Base-by-base conservation (phyloP, 2,329 filamentous ascomycete genomes). In the Samsoniella hepiali region DNA sequence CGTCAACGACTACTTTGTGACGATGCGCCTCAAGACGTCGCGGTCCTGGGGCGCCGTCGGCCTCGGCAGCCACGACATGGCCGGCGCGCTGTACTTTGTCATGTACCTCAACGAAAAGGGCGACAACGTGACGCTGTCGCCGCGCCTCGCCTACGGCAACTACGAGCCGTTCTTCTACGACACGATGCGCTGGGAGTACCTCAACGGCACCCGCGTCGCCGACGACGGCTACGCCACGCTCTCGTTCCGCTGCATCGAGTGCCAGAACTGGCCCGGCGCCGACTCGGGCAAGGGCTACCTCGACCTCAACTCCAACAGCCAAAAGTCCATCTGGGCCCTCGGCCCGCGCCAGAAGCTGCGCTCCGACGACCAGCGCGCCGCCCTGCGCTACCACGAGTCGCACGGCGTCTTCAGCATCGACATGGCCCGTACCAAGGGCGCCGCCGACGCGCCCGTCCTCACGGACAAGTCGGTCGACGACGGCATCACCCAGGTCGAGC, bases 341-440 rank as follows among this genome's bases (percentile, higher is more conserved):
- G 86, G 86, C 0, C 81, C 82, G 5, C 68, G 70, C n/a, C 79
- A 78, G 45, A 68, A 72, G 17, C 72, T 81, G 32, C 70, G 72
- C 29, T 82, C 77, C 62, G 74, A 86, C 67, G 74, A 75, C 42
- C 59, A 69, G 2, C 72, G 73, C 11, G 82, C 81, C 0, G 73
- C 74, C 11, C 76, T 87, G 62, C 79, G 79, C 68, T 79, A 81
- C 49, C 86, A 88, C 70, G 70, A 74, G 49, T 77, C 76, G 51
- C 84, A 82, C 67, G 85, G 86, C 51, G 71, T 72, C 7, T 88
- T 88, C 71, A 76, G 73, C 2, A 80, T 88, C 71, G 79, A 88
- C 70, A 76, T 88, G 72, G 75, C 75, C 31, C 76, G 76, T 49
- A 85, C 85, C 0, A 77, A 79, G 5, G 83, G 82, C 3, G 61